Percentiles rank a stretch among this genome's conserved stretches.
Evolutionary conservation across 805 yeast species (phyloP).

Genomic region (Tetrapisispora pingtungensis): DNA sequence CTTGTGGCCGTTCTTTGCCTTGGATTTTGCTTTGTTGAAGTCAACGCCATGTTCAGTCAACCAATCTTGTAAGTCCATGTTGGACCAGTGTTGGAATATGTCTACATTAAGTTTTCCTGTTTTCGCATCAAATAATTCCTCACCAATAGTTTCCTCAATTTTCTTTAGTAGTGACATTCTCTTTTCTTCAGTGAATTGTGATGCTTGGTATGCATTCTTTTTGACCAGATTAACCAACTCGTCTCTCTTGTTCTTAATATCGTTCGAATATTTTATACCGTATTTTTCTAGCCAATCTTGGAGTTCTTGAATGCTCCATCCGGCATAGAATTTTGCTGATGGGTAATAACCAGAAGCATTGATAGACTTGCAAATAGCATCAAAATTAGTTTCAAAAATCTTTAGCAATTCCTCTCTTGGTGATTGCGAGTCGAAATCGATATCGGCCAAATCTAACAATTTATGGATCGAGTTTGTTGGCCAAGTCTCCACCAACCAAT

Average conservation of each 20-base stretch:
- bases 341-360: conserved; percentile 38
- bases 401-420: conserved; percentile 38
- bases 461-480: conserved; percentile 36
- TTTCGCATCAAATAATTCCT: conserved; percentile 31
- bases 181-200: conserved; percentile 31
- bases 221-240: conserved; percentile 35
- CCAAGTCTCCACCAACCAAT: conserved; percentile 51
- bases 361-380: conserved; percentile 29
- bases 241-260: conserved; percentile 32
- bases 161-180: conserved; percentile 33
- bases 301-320: conserved; percentile 32
- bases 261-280: conserved; percentile 31
- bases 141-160: conserved; percentile 26
- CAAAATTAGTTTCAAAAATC: conserved; percentile 37
- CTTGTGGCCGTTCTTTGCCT: conserved; percentile 28
- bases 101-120: conserved; percentile 34
- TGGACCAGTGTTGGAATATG: conserved; percentile 43
- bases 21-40: conserved; percentile 21
- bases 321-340: conserved; percentile 42
- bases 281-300: conserved; percentile 39
- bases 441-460: conserved; percentile 40
- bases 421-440: conserved; percentile 31
- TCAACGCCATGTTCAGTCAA: conserved; percentile 37
- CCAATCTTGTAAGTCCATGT: conserved; percentile 47
- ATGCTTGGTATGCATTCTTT: conserved; percentile 35